These are phyloP conservation scores for Ceriops tagal DNA, from an alignment of 345 rosid genomes.

Conservation along the genomic window DNA sequence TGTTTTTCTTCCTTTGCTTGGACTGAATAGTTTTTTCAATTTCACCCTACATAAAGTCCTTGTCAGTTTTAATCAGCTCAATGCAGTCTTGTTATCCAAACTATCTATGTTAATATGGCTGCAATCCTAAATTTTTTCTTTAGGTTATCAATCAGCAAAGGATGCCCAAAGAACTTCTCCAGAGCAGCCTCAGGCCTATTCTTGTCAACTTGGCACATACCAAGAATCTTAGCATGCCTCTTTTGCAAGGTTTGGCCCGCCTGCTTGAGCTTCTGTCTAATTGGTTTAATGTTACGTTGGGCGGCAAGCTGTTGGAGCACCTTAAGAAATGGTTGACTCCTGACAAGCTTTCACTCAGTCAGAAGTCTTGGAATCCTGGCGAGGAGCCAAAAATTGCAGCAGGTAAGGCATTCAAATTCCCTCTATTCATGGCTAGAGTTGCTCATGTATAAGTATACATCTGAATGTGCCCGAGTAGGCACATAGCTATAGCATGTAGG, in stretches of 20 bases:
- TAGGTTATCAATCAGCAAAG: conserved; percentile 96
- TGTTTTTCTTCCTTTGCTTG: background rate
- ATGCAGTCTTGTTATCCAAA: no score
- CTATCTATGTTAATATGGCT: no score
- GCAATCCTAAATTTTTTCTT: conserved; percentile 6
- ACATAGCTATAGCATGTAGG: background rate
- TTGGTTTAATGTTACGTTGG: conserved; percentile 98
- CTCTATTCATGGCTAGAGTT: conserved; percentile 6
- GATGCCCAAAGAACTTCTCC: conserved; percentile 99
- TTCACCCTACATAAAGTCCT: no score
- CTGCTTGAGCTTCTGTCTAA: conserved; percentile 91
- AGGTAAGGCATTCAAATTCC: conserved; percentile 42
- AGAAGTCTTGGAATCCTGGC: conserved; percentile 96
- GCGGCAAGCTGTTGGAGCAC: conserved; percentile 96
- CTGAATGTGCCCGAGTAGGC: background rate
- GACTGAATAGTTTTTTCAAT: no score
- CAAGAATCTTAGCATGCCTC: conserved; percentile 98
- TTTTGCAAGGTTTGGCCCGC: conserved; percentile 96
- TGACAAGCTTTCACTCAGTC: conserved; percentile 88
- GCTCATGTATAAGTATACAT: background rate
- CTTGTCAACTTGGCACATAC: conserved; percentile 94
- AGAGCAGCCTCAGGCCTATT: conserved; percentile 97
- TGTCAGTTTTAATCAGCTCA: no score
- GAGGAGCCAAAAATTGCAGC: conserved; percentile 99
- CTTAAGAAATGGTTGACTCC: conserved; percentile 99